Evolutionary conservation across 257 asterid species (phyloP), one percentile per base, ranked within the genome.

Genomic region (Plantago elongata): DNA sequence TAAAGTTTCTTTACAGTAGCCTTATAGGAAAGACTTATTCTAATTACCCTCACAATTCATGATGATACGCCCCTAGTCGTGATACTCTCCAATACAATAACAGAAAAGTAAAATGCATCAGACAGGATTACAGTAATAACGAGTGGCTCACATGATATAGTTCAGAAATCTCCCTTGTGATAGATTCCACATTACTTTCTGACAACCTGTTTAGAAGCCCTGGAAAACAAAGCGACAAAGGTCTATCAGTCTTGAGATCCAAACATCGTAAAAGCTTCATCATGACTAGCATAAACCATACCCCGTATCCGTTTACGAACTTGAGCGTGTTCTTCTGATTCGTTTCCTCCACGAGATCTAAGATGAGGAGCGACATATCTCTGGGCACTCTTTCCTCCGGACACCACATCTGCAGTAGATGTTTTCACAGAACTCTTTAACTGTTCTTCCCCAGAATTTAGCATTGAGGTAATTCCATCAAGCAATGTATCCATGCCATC

Each of bases 171-270:
- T 90, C 89, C 55, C 78, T 67, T 0, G 94, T 79, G 70, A 84
- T 79, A 38, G 91, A 86, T 77, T 90, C 96, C 63, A 92, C 81
- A 68, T 89, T 89, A 54, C 85, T 73, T 75, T 89, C 95, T 22
- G 97, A 86, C 55, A 89, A 72, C 91, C 85, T 81, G 70, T 86
- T 86, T 12, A 93, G 73, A 58, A 89, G 89, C 63, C 99, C 99
- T 93, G 80, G 59, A 69, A 54, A 75, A 61, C 60, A 61, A 27
- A 54, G 14, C 15, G 11, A 27, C 10, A n/a, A 54, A 54, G n/a
- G 43, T 54, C 15, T 10, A 29, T 54, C 34, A 54, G 13, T 22
- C 13, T 1, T 54, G 11, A 9, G 59, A 54, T 14, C 40, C 9
- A 5, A 47, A 62, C 45, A 67, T 48, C 48, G 62, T 51, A 44